Conservation (phyloP, 2,329 filamentous ascomycete species). For the Polychaeton citri region DNA sequence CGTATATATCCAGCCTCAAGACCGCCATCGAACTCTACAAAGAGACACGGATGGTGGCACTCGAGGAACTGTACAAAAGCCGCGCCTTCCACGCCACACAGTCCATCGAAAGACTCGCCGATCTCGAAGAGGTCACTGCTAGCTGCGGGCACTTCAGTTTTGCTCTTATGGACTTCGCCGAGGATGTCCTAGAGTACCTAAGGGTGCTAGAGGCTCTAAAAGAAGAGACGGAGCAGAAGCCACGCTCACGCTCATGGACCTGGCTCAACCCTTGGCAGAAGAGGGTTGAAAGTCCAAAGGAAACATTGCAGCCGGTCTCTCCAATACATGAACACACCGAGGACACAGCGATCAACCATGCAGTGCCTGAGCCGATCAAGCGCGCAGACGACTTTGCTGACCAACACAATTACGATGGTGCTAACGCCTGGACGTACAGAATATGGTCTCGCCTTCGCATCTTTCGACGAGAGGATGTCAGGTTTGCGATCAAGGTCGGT, state of each 20-base stretch:
- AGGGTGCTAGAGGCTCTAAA: slow-evolving; percentile 78
- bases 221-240: slow-evolving; percentile 47
- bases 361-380: slow-evolving; percentile 16
- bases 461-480: slow-evolving; percentile 51
- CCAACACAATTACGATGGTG: slow-evolving; percentile 10
- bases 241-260: slow-evolving; percentile 56
- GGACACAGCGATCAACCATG: slow-evolving; percentile 9
- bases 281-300: slow-evolving; percentile 5
- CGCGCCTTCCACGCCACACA: slow-evolving; percentile 52
- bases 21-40: slow-evolving; percentile 74
- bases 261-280: slow-evolving; percentile 70
- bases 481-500: slow-evolving; percentile 86
- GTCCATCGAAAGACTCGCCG: slow-evolving; percentile 67
- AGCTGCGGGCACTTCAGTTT: slow-evolving; percentile 96
- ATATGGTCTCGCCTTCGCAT: slow-evolving; percentile 43
- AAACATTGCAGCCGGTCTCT: neutral
- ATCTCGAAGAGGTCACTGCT: slow-evolving; percentile 95
- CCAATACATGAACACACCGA: slow-evolving; percentile 13
- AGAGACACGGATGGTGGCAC: slow-evolving; percentile 57
- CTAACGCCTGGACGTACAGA: slow-evolving; percentile 27
- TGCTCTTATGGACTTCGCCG: slow-evolving; percentile 77
- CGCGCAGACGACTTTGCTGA: slow-evolving; percentile 19
- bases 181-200: slow-evolving; percentile 74
- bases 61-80: slow-evolving; percentile 66
- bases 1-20: slow-evolving; percentile 65